These are phyloP conservation scores for Talaromyces thailandensis DNA, from an alignment of 495 filamentous ascomycete species.

Conservation along the genomic window DNA sequence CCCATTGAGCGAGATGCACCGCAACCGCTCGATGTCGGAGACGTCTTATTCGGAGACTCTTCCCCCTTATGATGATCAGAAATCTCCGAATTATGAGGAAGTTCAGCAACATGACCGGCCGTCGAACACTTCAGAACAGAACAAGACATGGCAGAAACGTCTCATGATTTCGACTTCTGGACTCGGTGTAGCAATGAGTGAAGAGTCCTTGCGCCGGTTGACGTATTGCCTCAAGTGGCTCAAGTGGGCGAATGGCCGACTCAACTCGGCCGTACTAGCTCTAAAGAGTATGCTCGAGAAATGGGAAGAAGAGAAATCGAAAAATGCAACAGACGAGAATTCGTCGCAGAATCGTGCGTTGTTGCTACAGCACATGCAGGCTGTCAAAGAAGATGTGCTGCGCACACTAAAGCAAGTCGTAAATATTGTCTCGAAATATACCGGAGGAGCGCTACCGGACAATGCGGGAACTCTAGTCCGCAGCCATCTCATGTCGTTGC, in stretches of 20 bases:
- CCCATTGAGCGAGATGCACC: conserved; percentile 9
- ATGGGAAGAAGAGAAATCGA: conserved; percentile 46
- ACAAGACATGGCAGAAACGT: conserved; percentile 61
- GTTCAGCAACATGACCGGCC: conserved; percentile 17
- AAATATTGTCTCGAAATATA: conserved; percentile 71
- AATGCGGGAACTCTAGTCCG: conserved; percentile 73
- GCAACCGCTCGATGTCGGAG: conserved; percentile 31
- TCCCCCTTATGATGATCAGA: conserved; percentile 71
- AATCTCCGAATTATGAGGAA: conserved; percentile 63
- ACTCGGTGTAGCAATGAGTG: conserved; percentile 77
- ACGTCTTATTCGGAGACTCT: conserved; percentile 54
- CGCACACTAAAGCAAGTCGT: conserved; percentile 68
- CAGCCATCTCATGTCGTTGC: conserved; percentile 68
- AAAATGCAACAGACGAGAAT: conserved; percentile 13
- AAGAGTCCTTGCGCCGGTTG: conserved; percentile 67
- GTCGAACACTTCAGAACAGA: conserved; percentile 7
- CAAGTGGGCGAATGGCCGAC: conserved; percentile 64
- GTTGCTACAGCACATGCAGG: conserved; percentile 52
- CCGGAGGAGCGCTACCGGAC: conserved; percentile 74
- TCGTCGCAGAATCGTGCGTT: conserved; percentile 28
- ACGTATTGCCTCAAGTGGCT: conserved; percentile 71
- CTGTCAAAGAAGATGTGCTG: conserved; percentile 63
- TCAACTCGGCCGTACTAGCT: conserved; percentile 58
- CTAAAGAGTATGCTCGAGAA: conserved; percentile 65
- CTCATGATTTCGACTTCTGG: conserved; percentile 78